Evolutionary conservation across 2,329 filamentous ascomycete genomes (phyloP).

Genomic region (Alternaria postmessia): DNA sequence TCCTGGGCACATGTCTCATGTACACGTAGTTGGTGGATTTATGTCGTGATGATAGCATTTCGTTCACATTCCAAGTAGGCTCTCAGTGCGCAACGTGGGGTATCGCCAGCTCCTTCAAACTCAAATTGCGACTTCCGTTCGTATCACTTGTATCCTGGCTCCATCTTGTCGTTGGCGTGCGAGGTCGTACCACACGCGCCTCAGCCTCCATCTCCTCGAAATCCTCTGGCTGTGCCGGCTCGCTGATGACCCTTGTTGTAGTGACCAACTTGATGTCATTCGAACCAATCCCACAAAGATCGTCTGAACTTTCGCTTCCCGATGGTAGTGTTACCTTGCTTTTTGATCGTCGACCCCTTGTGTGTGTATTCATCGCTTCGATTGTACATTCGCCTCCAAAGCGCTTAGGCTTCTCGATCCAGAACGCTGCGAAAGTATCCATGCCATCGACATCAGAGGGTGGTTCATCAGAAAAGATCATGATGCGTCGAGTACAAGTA

Average conservation of each 20-base stretch:
- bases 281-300: slow-evolving; percentile 30
- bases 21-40: not conserved
- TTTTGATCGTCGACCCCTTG: slow-evolving; percentile 15
- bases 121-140: slow-evolving; percentile 19
- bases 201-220: slow-evolving; percentile 45
- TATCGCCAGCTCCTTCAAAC: slow-evolving; percentile 18
- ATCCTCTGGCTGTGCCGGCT: slow-evolving; percentile 44
- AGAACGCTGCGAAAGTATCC: slow-evolving; percentile 49
- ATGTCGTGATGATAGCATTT: not conserved
- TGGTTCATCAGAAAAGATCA: slow-evolving; percentile 61
- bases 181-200: slow-evolving; percentile 32
- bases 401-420: slow-evolving; percentile 42
- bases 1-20: not conserved
- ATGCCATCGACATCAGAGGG: slow-evolving; percentile 47
- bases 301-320: slow-evolving; percentile 35
- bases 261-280: slow-evolving; percentile 49
- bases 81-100: slow-evolving; percentile 15
- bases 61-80: not conserved
- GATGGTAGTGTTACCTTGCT: slow-evolving; percentile 29
- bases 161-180: slow-evolving; percentile 41
- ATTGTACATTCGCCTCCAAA: slow-evolving; percentile 59
- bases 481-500: slow-evolving; percentile 63
- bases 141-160: slow-evolving; percentile 40
- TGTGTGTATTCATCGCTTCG: slow-evolving; percentile 31
- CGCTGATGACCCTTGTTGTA: slow-evolving; percentile 44